phyloP scores from a whole-genome alignment of 192 early-diverging fungal genomes.

The Entomortierella parvispora region DNA sequence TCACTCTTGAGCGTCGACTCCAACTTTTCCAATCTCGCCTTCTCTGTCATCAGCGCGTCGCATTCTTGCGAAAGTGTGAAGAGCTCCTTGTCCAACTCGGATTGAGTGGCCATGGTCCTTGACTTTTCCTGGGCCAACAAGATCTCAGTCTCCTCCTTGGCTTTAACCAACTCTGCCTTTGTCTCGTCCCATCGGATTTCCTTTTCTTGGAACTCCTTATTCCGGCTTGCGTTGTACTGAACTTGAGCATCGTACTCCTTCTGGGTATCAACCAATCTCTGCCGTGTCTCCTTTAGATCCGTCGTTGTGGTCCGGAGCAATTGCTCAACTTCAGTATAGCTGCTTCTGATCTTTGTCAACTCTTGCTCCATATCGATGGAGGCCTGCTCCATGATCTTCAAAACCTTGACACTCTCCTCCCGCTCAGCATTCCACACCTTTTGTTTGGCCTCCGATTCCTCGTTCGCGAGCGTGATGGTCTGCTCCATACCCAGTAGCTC shows the following conservation, averaged over 20 bases:
- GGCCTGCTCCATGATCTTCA: constrained; percentile 38
- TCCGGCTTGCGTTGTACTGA: constrained; percentile 41
- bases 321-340: constrained; percentile 21
- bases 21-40: constrained; percentile 3
- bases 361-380: constrained; percentile 19
- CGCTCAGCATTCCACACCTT: constrained; percentile 22
- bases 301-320: constrained; percentile 13
- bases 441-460: constrained; percentile 17
- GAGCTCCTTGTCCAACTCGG: constrained; percentile 28
- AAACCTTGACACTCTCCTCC: constrained; percentile 31
- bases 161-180: constrained; percentile 17
- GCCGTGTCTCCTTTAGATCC: constrained; percentile 35
- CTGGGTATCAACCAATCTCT: constrained; percentile 32
- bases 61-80: constrained; percentile 2
- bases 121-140: constrained; percentile 22
- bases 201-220: constrained; percentile 48
- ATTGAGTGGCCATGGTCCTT: not conserved
- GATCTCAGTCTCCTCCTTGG: constrained; percentile 18
- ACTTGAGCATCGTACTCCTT: constrained; percentile 49
- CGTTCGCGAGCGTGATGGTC: no score
- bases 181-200: constrained; percentile 33
- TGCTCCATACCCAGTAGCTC: constrained; percentile 32
- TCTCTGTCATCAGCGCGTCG: constrained; percentile 2
- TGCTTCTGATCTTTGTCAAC: constrained; percentile 4
- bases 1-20: constrained; percentile 9